These are phyloP conservation scores for Penicillium brasilianum DNA, from an alignment of 2,329 filamentous ascomycete genomes.

Conservation along the genomic window DNA sequence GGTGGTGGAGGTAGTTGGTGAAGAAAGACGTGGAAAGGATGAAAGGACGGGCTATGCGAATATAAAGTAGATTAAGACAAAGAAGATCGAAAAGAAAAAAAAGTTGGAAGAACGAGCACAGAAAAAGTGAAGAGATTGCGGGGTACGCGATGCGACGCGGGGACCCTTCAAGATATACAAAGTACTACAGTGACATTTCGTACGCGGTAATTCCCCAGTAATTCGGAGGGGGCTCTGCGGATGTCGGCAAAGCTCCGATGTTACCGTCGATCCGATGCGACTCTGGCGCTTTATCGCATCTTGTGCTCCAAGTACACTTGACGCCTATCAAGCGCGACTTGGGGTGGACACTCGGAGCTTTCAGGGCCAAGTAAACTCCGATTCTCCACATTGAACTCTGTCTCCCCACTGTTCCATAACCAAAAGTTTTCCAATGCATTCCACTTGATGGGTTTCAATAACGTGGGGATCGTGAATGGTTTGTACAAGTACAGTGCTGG, in stretches of 20 bases:
- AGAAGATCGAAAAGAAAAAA: too few species aligned
- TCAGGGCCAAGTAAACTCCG: background rate
- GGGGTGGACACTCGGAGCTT: background rate
- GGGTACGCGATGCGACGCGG: constrained; percentile 16
- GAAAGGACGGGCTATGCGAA: background rate
- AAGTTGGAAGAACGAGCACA: background rate
- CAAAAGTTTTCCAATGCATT: background rate
- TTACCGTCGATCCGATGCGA: constrained; percentile 27
- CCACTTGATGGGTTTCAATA: background rate
- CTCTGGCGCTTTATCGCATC: background rate
- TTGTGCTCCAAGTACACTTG: background rate
- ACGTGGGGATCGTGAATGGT: background rate
- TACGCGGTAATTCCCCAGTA: constrained; percentile 4
- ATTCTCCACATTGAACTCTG: background rate
- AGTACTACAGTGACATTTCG: constrained; percentile 23
- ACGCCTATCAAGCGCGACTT: background rate
- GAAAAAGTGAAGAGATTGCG: constrained; percentile 14
- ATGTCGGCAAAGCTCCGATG: constrained; percentile 15
- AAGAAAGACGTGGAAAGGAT: constrained; percentile 4
- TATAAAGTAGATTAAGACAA: background rate
- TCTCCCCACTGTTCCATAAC: background rate
- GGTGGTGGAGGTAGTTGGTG: background rate
- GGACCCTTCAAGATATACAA: background rate
- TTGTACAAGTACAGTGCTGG: too few species aligned
- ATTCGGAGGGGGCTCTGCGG: background rate